phyloP scores from a whole-genome alignment of 129 eudicot genomes.

The Cynara cardunculus region DNA sequence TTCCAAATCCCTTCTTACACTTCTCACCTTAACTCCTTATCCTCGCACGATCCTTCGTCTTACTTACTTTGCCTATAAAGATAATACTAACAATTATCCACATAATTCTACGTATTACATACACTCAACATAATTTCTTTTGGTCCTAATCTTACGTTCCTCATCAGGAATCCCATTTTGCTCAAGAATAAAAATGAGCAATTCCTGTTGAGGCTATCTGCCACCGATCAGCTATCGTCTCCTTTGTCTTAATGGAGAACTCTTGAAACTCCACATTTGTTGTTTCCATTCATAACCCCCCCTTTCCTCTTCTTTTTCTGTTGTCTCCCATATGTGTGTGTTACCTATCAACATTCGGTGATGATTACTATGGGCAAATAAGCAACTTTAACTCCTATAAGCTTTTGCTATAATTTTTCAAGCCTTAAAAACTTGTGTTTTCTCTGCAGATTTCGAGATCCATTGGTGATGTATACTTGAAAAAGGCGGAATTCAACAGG shows the following conservation, averaged over 20 bases:
- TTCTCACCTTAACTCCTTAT: no score
- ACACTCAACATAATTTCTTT: not conserved
- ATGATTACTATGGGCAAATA: not conserved
- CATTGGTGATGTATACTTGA: slow-evolving; percentile 85
- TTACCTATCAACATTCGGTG: not conserved
- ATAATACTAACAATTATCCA: not conserved
- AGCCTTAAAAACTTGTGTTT: not conserved
- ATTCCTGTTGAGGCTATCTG: no score
- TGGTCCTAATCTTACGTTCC: not conserved
- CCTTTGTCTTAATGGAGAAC: no score
- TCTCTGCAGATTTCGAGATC: slow-evolving; percentile 75
- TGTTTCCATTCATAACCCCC: no score
- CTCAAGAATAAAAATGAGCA: no score
- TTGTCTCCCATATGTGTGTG: no score
- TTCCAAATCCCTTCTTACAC: no score
- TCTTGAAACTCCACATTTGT: no score
- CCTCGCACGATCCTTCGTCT: no score
- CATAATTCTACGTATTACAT: not conserved
- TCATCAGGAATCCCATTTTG: not conserved
- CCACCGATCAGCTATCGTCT: no score
- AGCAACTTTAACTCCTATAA: not conserved
- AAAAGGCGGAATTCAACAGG: slow-evolving; percentile 83
- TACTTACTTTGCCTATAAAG: no score
- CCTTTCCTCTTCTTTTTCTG: no score
- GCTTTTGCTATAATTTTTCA: not conserved